phyloP scores from a whole-genome alignment of 164 flowering plant genomes.

The Magnolia sinica region DNA sequence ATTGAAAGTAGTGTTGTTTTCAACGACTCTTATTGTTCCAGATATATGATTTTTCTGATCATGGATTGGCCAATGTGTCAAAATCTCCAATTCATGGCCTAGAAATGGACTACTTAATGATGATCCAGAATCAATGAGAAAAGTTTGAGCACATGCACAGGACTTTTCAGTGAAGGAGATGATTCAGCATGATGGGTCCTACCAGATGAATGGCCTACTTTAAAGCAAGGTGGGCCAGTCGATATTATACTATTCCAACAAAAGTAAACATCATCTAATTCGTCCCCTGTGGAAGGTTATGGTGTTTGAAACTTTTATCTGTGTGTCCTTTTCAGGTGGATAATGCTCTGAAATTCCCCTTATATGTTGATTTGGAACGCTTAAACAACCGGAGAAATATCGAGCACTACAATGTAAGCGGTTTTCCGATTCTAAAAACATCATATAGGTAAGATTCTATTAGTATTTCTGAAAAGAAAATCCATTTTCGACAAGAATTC shows the following conservation, averaged over 20 bases:
- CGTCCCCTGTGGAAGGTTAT: background rate
- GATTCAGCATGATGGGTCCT: no score
- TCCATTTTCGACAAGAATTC: background rate
- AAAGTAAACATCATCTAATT: background rate
- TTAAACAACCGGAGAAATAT: constrained; percentile 50
- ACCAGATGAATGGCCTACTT: no score
- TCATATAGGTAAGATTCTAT: constrained; percentile 22
- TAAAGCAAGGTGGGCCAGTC: no score
- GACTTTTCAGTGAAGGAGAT: no score
- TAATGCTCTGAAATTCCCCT: constrained; percentile 26
- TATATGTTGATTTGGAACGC: constrained; percentile 26
- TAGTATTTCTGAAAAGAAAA: background rate
- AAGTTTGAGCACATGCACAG: no score
- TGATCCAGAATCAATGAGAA: no score
- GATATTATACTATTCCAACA: no score
- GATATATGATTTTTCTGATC: no score
- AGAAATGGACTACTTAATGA: no score
- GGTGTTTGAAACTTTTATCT: background rate
- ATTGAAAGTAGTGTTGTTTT: background rate
- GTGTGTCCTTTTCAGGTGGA: constrained; percentile 47
- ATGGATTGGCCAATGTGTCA: no score
- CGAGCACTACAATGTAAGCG: constrained; percentile 27
- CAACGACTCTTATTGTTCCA: no score
- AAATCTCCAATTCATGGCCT: no score
- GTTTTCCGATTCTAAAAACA: constrained; percentile 18